phyloP scores from a whole-genome alignment of 78 protist genomes.

The Dictyostelium citrinum region DNA sequence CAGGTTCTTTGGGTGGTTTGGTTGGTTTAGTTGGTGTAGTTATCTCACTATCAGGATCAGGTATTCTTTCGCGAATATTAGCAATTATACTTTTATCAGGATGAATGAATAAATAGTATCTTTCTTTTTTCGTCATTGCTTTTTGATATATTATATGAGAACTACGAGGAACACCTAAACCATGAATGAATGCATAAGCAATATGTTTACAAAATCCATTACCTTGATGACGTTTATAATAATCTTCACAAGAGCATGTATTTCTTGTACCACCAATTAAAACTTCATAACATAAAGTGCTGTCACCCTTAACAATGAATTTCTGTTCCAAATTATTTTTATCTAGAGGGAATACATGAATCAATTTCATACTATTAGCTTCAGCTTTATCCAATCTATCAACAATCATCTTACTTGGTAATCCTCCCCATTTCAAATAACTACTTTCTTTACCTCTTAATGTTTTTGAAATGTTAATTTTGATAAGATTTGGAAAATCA shows the following conservation, averaged over 20 bases:
- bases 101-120: background rate
- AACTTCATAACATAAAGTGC: background rate
- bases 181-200: background rate
- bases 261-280: background rate
- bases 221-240: background rate
- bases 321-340: background rate
- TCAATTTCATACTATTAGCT: background rate
- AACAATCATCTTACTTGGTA: background rate
- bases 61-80: background rate
- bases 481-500: background rate
- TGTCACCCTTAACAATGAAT: background rate
- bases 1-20: background rate
- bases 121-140: background rate
- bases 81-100: background rate
- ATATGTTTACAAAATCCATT: background rate
- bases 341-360: background rate
- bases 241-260: background rate
- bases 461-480: background rate
- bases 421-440: background rate
- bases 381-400: background rate
- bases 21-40: background rate
- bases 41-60: background rate
- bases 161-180: background rate
- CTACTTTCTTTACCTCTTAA: background rate
- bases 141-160: background rate